Evolutionary conservation across 78 protist species (phyloP).

Genomic region (Dictyostelium capitatum): DNA sequence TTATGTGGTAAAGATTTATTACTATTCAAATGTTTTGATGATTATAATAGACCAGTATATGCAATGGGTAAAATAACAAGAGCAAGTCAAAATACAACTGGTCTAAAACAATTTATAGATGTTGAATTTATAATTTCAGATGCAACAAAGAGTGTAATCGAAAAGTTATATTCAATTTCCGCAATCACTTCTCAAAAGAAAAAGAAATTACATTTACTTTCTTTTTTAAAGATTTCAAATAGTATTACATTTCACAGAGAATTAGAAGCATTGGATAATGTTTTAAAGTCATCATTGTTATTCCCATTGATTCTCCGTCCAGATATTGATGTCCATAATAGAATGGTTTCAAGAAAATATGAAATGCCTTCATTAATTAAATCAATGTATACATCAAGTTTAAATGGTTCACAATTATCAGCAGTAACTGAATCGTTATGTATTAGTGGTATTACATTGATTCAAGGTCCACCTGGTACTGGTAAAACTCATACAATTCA

Average conservation of each 20-base stretch:
- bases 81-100: too few species aligned
- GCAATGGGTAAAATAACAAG: background rate
- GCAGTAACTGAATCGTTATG: slow-evolving; percentile 11
- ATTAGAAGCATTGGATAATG: background rate
- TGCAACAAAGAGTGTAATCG: background rate
- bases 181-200: background rate
- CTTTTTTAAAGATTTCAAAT: slow-evolving; percentile 3
- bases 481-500: slow-evolving; percentile 47
- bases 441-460: background rate
- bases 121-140: background rate
- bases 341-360: background rate
- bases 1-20: background rate
- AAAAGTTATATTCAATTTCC: background rate
- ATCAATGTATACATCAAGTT: background rate
- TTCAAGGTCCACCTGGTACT: slow-evolving; percentile 81
- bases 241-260: slow-evolving; percentile 40
- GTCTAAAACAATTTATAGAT: background rate
- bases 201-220: background rate
- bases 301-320: background rate
- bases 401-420: slow-evolving; percentile 33
- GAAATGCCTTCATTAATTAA: slow-evolving; percentile 16
- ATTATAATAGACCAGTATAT: background rate
- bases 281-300: background rate
- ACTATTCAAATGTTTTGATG: background rate
- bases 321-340: background rate